Base-by-base conservation (phyloP, 129 eudicot species). In the Escallonia rubra region DNA sequence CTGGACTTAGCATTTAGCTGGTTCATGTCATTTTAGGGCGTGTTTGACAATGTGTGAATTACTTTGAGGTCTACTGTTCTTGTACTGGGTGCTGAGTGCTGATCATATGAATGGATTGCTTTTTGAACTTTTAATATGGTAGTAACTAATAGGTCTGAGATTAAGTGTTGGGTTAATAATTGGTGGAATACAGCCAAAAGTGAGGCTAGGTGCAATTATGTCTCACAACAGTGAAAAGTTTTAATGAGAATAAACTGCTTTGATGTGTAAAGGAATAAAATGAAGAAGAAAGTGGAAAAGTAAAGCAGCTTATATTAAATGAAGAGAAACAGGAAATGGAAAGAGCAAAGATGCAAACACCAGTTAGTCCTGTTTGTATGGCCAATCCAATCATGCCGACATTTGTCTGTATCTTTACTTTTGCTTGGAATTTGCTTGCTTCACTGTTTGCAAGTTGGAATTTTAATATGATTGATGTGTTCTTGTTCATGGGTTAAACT, bases 251-350 rank as follows among this genome's bases (percentile, higher is more conserved):
- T 72, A 49, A 79, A 72, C 47, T 60, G 54, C 70, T 70, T 49
- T 76, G 64, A 57, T 44, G 69, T 51, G 76, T 56, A 64, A 68
- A 80, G 46, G 74, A 79, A 74, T 72, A 81, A 76, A 58, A 45
- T 59, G 43, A 40, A 41, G 76, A 68, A 72, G 57, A 64, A 85
- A 68, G 69, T 71, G 16, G 49, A 45, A 78, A 78, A 79, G 82
- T 57, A 67, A 54, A 14, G 3, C 34, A 10, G 64, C 13, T 61
- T 65, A 68, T 74, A 60, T 72, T 77, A 44, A 53, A 71, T 56
- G 64, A 70, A 66, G 68, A 72, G 84, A 85, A 75, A 79, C 79
- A 65, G n/a, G 67, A 49, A 72, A 69, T 50, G 34, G 6, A 9
- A 38, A 39, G 55, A 74, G 70, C 68, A 74, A 68, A 76, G 61